phyloP scores from a whole-genome alignment of 2,329 filamentous ascomycete genomes.

The Aspergillus neoniger region DNA sequence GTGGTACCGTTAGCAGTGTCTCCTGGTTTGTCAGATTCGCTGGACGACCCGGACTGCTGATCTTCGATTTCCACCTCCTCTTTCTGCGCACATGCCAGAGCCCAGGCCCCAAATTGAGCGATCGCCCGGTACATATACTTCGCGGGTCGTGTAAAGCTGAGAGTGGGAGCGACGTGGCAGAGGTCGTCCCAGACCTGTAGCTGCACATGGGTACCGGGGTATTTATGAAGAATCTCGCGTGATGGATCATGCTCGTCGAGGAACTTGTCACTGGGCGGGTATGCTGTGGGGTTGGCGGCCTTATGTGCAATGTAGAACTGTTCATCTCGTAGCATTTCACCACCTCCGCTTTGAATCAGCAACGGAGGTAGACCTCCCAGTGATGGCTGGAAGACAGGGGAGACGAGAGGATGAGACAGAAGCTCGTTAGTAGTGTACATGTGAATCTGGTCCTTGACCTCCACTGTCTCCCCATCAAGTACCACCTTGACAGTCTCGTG shows the following conservation, averaged over 20 bases:
- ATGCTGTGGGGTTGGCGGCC: slow-evolving; percentile 77
- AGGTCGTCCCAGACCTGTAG: slow-evolving; percentile 95
- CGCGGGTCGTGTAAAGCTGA: slow-evolving; percentile 94
- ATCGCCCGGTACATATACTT: slow-evolving; percentile 95
- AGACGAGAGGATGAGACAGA: slow-evolving; percentile 83
- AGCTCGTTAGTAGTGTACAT: slow-evolving; percentile 83
- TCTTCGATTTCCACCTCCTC: slow-evolving; percentile 77
- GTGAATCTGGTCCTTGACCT: slow-evolving; percentile 90
- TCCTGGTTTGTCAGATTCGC: slow-evolving; percentile 26
- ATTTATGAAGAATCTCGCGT: slow-evolving; percentile 59
- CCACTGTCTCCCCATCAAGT: slow-evolving; percentile 69
- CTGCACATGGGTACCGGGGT: slow-evolving; percentile 85
- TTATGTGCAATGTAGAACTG: slow-evolving; percentile 96
- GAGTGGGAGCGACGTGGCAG: slow-evolving; percentile 86
- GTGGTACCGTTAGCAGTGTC: slow-evolving; percentile 6
- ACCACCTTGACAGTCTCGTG: slow-evolving; percentile 46
- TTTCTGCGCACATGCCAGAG: slow-evolving; percentile 78
- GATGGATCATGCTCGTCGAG: slow-evolving; percentile 65
- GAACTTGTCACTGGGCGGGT: slow-evolving; percentile 66
- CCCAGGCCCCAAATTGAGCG: slow-evolving; percentile 92
- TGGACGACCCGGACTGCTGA: slow-evolving; percentile 74
- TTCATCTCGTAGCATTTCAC: slow-evolving; percentile 87
- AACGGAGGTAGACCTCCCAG: slow-evolving; percentile 87
- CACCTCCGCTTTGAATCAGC: slow-evolving; percentile 82
- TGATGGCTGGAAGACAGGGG: slow-evolving; percentile 81